phyloP scores from a whole-genome alignment of 306 rosid genomes.

The Amphicarpaea edgeworthii region DNA sequence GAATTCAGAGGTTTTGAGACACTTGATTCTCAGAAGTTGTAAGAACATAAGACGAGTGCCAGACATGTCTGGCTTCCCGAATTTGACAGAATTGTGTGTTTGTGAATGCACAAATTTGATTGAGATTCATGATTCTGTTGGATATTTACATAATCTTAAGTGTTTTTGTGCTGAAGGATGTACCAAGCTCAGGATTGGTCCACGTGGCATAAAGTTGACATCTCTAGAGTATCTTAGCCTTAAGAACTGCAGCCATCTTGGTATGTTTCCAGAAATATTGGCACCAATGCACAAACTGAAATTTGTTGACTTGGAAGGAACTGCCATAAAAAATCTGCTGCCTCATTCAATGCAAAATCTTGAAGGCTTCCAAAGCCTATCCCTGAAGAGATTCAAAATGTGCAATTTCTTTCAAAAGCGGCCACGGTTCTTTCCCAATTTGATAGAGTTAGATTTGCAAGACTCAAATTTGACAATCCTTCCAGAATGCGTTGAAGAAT shows the following conservation, averaged over 20 bases:
- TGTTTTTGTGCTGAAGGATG: conserved; percentile 32
- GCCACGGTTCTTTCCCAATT: background rate
- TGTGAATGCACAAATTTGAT: background rate
- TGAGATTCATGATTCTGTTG: conserved; percentile 25
- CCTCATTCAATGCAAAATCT: conserved; percentile 19
- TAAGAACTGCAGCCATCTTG: background rate
- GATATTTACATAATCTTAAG: background rate
- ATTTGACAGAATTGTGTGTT: background rate
- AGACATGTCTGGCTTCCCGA: conserved; percentile 8
- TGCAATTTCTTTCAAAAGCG: background rate
- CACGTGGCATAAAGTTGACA: background rate
- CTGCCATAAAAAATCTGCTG: background rate
- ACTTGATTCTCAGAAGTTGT: background rate
- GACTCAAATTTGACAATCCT: background rate
- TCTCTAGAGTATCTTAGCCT: conserved; percentile 13
- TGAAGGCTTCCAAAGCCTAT: background rate
- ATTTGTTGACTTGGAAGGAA: conserved; percentile 20
- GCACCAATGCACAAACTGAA: background rate
- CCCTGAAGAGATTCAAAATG: background rate
- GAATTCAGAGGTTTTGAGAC: background rate
- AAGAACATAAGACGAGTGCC: background rate
- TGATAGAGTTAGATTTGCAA: background rate
- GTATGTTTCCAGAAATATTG: conserved; percentile 16
- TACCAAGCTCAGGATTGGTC: background rate
- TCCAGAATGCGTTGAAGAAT: background rate